phyloP scores from a whole-genome alignment of 2,329 filamentous ascomycete genomes.

The Hypoxylon sp. region DNA sequence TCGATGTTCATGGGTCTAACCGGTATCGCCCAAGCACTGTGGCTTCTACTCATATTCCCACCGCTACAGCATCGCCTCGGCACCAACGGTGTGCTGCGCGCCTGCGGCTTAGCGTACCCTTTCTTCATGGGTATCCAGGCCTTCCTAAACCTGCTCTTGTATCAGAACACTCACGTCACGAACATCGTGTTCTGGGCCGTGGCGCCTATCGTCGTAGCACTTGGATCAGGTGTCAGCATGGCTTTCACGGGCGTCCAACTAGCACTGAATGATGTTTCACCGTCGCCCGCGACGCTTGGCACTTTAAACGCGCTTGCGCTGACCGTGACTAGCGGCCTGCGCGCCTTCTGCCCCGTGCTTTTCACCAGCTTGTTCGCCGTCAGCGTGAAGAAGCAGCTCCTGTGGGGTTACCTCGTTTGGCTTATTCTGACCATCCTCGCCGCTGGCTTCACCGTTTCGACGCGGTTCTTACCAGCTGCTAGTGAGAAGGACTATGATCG shows the following conservation, averaged over 20 bases:
- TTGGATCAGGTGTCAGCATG: conserved; percentile 77
- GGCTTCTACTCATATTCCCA: conserved; percentile 80
- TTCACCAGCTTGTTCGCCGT: conserved; percentile 78
- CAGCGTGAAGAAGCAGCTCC: conserved; percentile 72
- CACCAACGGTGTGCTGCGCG: conserved; percentile 74
- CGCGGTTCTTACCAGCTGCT: conserved; percentile 55
- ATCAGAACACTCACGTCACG: conserved; percentile 57
- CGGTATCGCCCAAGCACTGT: conserved; percentile 77
- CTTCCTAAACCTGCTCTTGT: conserved; percentile 70
- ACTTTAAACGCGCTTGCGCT: conserved; percentile 80
- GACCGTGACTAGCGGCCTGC: conserved; percentile 71
- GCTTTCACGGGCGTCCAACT: conserved; percentile 80
- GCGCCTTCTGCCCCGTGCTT: conserved; percentile 75
- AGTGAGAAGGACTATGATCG: conserved; percentile 49
- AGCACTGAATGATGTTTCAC: conserved; percentile 80
- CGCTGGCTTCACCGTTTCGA: conserved; percentile 53
- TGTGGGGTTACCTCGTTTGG: conserved; percentile 77
- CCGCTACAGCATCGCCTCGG: conserved; percentile 75
- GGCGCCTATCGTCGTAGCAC: conserved; percentile 59
- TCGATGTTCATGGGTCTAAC: conserved; percentile 75
- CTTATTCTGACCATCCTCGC: conserved; percentile 64
- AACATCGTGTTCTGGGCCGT: conserved; percentile 70
- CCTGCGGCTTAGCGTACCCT: conserved; percentile 73
- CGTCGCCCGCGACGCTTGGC: conserved; percentile 74
- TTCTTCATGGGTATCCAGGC: conserved; percentile 72